A percentile compares a stretch with the other conserved stretches of the same genome.
phyloP scores from a whole-genome alignment of 352 stramenopile species.

The Pilasporangium apinafurcum region DNA sequence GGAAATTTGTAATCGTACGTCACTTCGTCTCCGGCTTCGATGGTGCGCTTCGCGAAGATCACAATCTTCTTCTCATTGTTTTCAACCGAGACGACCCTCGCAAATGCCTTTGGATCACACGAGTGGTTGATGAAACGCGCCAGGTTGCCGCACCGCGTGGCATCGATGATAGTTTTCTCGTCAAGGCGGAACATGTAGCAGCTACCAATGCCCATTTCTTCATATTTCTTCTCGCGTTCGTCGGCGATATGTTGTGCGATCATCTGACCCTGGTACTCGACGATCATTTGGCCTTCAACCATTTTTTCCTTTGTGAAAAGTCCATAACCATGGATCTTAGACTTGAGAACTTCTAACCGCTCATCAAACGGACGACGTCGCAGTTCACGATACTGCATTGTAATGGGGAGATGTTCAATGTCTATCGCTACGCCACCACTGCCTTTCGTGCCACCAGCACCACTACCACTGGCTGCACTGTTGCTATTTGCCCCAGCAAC shows the following conservation, averaged over 20 bases:
- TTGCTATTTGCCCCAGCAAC: conserved; percentile 3
- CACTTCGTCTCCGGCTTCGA: conserved; percentile 91
- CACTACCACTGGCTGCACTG: conserved; percentile 6
- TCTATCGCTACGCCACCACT: conserved; percentile 54
- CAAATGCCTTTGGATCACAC: conserved; percentile 92
- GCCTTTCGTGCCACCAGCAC: conserved; percentile 4
- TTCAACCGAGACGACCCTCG: conserved; percentile 84
- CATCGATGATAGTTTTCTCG: conserved; percentile 92
- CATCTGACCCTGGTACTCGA: conserved; percentile 95
- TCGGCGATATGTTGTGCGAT: conserved; percentile 90
- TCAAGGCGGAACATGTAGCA: conserved; percentile 99
- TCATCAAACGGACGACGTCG: conserved; percentile 88
- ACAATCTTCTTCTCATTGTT: conserved; percentile 94
- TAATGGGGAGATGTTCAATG: conserved; percentile 73
- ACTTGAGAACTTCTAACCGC: conserved; percentile 89
- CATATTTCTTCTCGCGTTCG: conserved; percentile 91
- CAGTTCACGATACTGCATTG: conserved; percentile 90
- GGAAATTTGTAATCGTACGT: conserved; percentile 98
- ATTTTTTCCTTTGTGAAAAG: conserved; percentile 93
- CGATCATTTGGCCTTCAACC: conserved; percentile 92
- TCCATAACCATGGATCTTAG: conserved; percentile 95
- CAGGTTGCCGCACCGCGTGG: conserved; percentile 90
- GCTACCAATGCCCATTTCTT: conserved; percentile 89
- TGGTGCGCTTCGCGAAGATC: conserved; percentile 91
- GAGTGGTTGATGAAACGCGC: conserved; percentile 97